Base-by-base conservation (phyloP, 805 yeast species). In the Metschnikowia sp. region DNA sequence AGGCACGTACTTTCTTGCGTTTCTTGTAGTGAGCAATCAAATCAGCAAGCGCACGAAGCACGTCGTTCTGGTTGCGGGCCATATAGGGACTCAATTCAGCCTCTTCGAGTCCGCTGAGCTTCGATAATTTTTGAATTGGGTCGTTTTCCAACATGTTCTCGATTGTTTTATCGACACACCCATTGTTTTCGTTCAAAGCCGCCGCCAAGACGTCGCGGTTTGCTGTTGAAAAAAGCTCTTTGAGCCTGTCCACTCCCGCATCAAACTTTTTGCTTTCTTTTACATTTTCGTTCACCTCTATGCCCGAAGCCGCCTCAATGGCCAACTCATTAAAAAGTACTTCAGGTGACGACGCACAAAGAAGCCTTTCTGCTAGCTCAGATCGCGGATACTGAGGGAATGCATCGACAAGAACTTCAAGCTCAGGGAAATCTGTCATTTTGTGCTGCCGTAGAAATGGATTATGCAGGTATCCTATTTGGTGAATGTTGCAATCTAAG, bases 161-260 rank as follows among this genome's bases (percentile, higher is more conserved):
- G 56, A 53, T 55, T 1, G 72, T 57, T 7, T 54, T 55, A 12
- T 64, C 70, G 9, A 65, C 3, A 47, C 74, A 64, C 1, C 67
- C 64, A 6, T 63, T 50, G 34, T 63, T 52, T 2, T 62, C 64
- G 22, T 60, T 52, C 13, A 71, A 62, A 3, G 62, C 61, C 1
- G 56, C 50, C 3, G 62, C 51, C 8, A 81, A 59, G 8, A 52
- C 50, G 2, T 53, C 60, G 4, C 58, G 36, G 2, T 69, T 66
- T 2, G 68, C 50, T 12, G 70, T 58, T 0, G 84, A 84, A 49
- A 81, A 79, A 62, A 81, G 70, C 11, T 69, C 73, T 40, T 58
- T 53, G 30, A 77, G 53, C 29, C 58, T 60, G 47, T 49, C 49
- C 10, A 62, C 65, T 3, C 52, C 52, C 1, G 42, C 45, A 13